Base-by-base conservation (phyloP, 352 stramenopile genomes). In the Plasmopara viticola region DNA sequence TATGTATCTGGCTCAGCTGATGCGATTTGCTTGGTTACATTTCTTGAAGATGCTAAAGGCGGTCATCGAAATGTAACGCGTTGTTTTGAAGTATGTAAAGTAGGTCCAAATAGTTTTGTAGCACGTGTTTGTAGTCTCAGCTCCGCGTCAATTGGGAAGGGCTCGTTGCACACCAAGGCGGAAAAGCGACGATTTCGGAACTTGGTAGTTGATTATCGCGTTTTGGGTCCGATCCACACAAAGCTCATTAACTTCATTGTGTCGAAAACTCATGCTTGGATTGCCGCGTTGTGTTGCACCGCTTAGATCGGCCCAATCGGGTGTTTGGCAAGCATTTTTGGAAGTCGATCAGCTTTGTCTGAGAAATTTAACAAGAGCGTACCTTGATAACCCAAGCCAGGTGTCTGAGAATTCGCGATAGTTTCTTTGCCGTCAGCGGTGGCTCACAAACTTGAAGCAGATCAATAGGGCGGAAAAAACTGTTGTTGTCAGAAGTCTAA, bases 291-390 rank as follows among this genome's bases (percentile, higher is more conserved):
- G 13, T 41, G 14, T 14, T 13, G 37, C n/a, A 41, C 9, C 8
- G 13, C n/a, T 15, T 41, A 6, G 12, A 14, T 41, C 12, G 37
- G 37, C 37, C 37, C 37, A 17, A 41, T 41, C 12, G 1, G 37
- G 37, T 18, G 14, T 42, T 43, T 17, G 29, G 20, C 12, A 15
- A 29, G 18, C 58, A 44, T 31, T 62, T 56, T 8, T 17, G 33
- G 8, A 29, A 38, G 3, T 3, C 20, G 12, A 48, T 47, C 0
- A 55, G 29, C 37, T 34, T 51, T 51, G 58, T 78, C 37, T 57
- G 59, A 50, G 81, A 88, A 41, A 17, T 41, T 41, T 2, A 7
- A 17, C 37, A 41, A 8, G 37, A 41, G 37, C 37, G 37, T 8
- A 9, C n/a, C 7, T 15, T 41, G 9, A 2, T 15, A 15, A 13